phyloP scores from a whole-genome alignment of 2,329 filamentous ascomycete species.

The Verticillium zaregamsianum region DNA sequence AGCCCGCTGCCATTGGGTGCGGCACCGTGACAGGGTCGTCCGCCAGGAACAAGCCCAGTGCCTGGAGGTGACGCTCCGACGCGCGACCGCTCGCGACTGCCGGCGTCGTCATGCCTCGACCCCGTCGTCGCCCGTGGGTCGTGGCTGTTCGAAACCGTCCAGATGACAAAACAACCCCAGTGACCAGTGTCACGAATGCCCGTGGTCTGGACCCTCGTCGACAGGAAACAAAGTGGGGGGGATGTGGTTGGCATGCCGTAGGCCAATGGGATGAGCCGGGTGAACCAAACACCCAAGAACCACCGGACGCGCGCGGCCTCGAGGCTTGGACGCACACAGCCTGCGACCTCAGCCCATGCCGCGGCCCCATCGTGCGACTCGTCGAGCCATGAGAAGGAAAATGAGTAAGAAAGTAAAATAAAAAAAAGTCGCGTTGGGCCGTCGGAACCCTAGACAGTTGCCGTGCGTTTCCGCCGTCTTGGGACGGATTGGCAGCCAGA shows the following conservation, averaged over 20 bases:
- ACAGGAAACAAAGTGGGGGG: background rate
- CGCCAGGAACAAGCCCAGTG: background rate
- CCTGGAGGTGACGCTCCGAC: background rate
- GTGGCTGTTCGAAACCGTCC: too few relatives aligned
- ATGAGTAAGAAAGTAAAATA: background rate
- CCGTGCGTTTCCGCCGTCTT: background rate
- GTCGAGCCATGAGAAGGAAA: background rate
- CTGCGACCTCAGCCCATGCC: background rate
- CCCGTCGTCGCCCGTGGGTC: too few relatives aligned
- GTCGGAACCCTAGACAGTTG: background rate
- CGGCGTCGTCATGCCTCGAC: too few relatives aligned
- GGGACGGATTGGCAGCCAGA: background rate
- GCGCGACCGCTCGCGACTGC: too few relatives aligned
- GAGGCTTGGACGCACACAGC: background rate
- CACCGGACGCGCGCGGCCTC: background rate
- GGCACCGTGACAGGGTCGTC: background rate
- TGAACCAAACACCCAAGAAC: background rate
- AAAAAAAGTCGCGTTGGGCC: background rate
- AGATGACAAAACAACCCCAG: too few relatives aligned
- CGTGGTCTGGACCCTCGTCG: background rate
- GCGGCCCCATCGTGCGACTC: background rate
- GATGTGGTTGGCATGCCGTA: background rate
- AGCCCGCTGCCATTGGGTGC: background rate
- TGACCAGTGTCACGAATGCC: background rate
- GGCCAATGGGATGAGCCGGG: background rate